Evolutionary conservation across 768 basidiomycete species (phyloP), one percentile per base, ranked within the genome.

Genomic region (Cystobasidiopsis lactophilus): DNA sequence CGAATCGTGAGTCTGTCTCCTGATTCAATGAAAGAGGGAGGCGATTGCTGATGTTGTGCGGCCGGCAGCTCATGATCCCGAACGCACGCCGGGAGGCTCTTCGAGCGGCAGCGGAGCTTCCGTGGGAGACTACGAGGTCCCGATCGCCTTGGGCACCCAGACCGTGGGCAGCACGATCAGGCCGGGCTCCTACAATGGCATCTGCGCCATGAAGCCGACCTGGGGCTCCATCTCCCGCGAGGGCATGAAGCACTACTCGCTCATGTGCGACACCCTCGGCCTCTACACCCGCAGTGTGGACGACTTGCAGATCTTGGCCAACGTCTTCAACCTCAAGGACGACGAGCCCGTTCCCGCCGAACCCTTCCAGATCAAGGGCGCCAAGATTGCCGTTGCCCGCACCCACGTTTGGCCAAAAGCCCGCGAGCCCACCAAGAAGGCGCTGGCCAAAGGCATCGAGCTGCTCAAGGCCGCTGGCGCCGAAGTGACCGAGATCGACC

Each of bases 141-240:
- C 62, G 2, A 26, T 66, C 16, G 60, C 62, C 4, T 31, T 24
- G 18, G 53, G 57, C 38, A 57, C 54, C 13, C 62, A 61, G 26
- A 55, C 57, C 11, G 54, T 49, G 39, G 66, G 66, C 1, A 62
- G 60, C 26, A 64, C 61, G 0, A 61, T 64, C 19, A 56, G 66
- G 10, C 65, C 66, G 0, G 66, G 57, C 10, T 62, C 61, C 21
- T 67, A 55, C 57, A 66, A 64, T 52, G 63, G 63, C 18, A 63
- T 67, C 45, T 67, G 57, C 38, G 64, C 57, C 0, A 50, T 64
- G 45, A 66, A 67, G 53, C 64, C 64, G 2, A 67, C 66, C 38
- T 66, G 63, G 60, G 60, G 59, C n/a, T 41, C 61, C 11, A 62
- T 66, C 52, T 60, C 62, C 2, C 58, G 60, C 21, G 62, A 63